These are phyloP conservation scores for Coriaria nepalensis DNA, from an alignment of 306 rosid species.

Conservation along the genomic window DNA sequence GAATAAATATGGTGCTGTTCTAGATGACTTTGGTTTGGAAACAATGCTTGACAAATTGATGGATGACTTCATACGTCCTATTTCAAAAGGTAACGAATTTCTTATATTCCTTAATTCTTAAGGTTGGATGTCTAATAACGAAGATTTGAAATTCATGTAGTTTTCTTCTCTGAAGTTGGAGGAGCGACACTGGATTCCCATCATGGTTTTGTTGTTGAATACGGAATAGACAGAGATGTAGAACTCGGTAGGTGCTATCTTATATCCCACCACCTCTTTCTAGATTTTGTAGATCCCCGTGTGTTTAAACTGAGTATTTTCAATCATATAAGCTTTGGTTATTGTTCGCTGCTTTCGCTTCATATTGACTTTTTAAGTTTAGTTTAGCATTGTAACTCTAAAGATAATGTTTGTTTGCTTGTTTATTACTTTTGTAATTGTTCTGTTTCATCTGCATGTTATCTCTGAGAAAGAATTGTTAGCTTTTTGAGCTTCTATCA, in stretches of 20 bases:
- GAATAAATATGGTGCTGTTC: constrained; percentile 88
- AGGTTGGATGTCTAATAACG: neutral
- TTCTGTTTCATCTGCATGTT: too few relatives aligned
- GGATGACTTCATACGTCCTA: constrained; percentile 60
- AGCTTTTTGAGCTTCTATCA: too few relatives aligned
- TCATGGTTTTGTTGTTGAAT: constrained; percentile 95
- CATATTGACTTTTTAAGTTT: too few relatives aligned
- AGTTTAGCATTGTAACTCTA: too few relatives aligned
- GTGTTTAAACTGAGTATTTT: neutral
- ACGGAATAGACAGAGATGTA: constrained; percentile 69
- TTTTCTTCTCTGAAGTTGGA: constrained; percentile 75
- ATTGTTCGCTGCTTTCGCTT: too few relatives aligned
- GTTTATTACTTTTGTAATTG: too few relatives aligned
- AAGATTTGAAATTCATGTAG: constrained; percentile 27
- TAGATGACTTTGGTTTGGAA: constrained; percentile 88
- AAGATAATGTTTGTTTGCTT: too few relatives aligned
- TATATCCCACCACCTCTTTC: neutral
- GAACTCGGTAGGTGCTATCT: constrained; percentile 64
- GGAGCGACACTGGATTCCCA: constrained; percentile 89
- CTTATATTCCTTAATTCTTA: neutral
- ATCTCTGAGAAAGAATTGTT: too few relatives aligned
- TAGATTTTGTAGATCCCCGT: constrained; percentile 2
- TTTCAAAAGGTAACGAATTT: constrained; percentile 43
- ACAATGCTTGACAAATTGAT: constrained; percentile 70
- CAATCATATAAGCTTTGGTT: too few relatives aligned